phyloP scores from a whole-genome alignment of 1,139 yeast species.

The Pichia sp. region DNA sequence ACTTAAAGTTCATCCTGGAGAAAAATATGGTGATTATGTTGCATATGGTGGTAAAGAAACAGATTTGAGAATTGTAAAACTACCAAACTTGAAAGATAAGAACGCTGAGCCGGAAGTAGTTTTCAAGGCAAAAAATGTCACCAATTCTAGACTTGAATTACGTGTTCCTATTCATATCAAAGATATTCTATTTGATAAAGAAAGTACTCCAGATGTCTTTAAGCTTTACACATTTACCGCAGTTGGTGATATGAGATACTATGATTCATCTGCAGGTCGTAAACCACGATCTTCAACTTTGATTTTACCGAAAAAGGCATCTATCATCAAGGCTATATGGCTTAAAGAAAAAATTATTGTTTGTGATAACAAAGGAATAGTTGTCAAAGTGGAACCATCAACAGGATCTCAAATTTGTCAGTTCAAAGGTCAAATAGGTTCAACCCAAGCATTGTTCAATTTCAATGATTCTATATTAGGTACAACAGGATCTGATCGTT shows the following conservation, averaged over 20 bases:
- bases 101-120: constrained; percentile 27
- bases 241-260: constrained; percentile 60
- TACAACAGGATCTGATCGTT: constrained; percentile 83
- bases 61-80: constrained; percentile 46
- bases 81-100: constrained; percentile 23
- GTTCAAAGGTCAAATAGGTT: constrained; percentile 42
- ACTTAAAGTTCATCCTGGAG: constrained; percentile 39
- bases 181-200: constrained; percentile 35
- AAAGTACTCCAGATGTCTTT: constrained; percentile 29
- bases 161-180: constrained; percentile 64
- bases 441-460: constrained; percentile 25
- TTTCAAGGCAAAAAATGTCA: constrained; percentile 59
- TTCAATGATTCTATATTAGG: constrained; percentile 29
- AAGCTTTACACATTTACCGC: constrained; percentile 57
- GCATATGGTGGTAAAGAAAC: constrained; percentile 75
- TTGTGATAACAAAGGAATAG: constrained; percentile 50
- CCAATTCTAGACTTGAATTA: constrained; percentile 56
- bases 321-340: constrained; percentile 10
- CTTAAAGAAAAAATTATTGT: constrained; percentile 36
- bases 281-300: constrained; percentile 50
- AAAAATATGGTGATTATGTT: constrained; percentile 36
- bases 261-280: constrained; percentile 52
- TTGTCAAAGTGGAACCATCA: constrained; percentile 45
- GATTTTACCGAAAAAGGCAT: constrained; percentile 34
- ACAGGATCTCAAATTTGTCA: constrained; percentile 37